These are phyloP conservation scores for Coniella lustricola DNA, from an alignment of 2,329 filamentous ascomycete species.

Conservation along the genomic window DNA sequence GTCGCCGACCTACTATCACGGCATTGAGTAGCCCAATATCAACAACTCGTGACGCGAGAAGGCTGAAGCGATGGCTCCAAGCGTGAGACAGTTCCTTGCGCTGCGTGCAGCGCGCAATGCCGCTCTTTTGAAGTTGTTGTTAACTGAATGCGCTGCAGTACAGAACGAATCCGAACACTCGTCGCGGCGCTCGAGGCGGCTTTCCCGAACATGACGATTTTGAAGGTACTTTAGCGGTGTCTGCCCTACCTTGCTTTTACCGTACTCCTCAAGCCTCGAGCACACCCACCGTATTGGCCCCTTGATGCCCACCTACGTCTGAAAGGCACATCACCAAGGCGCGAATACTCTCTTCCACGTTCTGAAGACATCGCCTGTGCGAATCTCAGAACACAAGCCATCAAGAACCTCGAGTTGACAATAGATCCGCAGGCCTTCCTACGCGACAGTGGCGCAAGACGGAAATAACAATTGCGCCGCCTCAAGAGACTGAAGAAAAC, in stretches of 20 bases:
- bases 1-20: no score
- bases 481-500: conserved; percentile 54
- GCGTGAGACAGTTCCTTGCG: conserved; percentile 24
- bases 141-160: conserved; percentile 17
- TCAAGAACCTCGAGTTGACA: neutral
- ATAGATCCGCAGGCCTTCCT: conserved; percentile 61
- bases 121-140: neutral
- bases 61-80: conserved; percentile 30
- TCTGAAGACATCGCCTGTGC: neutral
- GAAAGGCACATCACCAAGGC: neutral
- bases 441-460: conserved; percentile 85
- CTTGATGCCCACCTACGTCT: neutral
- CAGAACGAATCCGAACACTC: conserved; percentile 36
- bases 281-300: neutral
- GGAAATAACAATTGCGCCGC: conserved; percentile 60
- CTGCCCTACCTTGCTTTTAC: neutral
- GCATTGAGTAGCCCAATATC: no score
- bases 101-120: neutral
- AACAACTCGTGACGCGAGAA: no score
- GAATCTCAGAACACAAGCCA: neutral
- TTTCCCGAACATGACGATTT: conserved; percentile 57
- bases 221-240: conserved; percentile 36
- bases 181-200: conserved; percentile 49
- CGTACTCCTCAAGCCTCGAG: neutral
- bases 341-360: neutral